A percentile compares a stretch with the other conserved stretches of the same genome.
Conservation (phyloP, 352 stramenopile species). For the Phytophthora meadii region DNA sequence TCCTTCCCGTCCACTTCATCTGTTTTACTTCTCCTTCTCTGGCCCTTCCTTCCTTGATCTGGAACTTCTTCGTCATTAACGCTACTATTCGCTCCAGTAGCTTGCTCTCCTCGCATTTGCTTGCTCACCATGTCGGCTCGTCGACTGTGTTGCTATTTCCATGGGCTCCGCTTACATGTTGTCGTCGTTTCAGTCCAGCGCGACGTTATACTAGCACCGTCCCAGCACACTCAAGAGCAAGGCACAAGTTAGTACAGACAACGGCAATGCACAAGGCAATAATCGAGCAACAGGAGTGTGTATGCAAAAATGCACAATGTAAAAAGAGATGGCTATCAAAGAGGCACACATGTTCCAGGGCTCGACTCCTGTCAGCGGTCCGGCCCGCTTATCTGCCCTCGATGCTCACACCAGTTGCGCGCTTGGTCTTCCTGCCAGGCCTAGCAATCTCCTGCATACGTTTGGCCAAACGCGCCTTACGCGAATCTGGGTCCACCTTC, state of each 20-base stretch:
- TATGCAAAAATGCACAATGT: slow-evolving; percentile 36
- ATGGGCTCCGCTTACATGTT: slow-evolving; percentile 1
- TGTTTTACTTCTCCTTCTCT: slow-evolving; percentile 4
- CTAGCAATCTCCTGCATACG: slow-evolving; percentile 88
- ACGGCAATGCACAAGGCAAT: slow-evolving; percentile 3
- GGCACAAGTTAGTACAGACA: slow-evolving; percentile 19
- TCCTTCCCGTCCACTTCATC: slow-evolving; percentile 14
- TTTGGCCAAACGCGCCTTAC: slow-evolving; percentile 85
- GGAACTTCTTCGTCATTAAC: neutral
- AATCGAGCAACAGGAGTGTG: slow-evolving; percentile 19
- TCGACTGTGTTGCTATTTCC: slow-evolving; percentile 31
- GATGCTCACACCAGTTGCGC: slow-evolving; percentile 78
- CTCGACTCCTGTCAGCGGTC: slow-evolving; percentile 8
- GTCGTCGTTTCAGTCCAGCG: slow-evolving; percentile 18
- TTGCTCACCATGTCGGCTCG: slow-evolving; percentile 38
- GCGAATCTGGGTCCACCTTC: slow-evolving; percentile 78
- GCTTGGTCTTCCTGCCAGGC: slow-evolving; percentile 81
- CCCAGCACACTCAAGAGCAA: slow-evolving; percentile 2
- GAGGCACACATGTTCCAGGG: slow-evolving; percentile 27
- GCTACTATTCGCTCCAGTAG: slow-evolving; percentile 4
- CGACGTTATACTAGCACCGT: slow-evolving; percentile 12
- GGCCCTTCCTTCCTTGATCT: slow-evolving; percentile 3
- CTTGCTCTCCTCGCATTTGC: slow-evolving; percentile 20
- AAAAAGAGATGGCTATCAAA: slow-evolving; percentile 26
- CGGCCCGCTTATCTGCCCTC: slow-evolving; percentile 70